Evolutionary conservation across 2,329 filamentous ascomycete species (phyloP), one percentile per base, ranked within the genome.

Genomic region (Xylaria sp.): DNA sequence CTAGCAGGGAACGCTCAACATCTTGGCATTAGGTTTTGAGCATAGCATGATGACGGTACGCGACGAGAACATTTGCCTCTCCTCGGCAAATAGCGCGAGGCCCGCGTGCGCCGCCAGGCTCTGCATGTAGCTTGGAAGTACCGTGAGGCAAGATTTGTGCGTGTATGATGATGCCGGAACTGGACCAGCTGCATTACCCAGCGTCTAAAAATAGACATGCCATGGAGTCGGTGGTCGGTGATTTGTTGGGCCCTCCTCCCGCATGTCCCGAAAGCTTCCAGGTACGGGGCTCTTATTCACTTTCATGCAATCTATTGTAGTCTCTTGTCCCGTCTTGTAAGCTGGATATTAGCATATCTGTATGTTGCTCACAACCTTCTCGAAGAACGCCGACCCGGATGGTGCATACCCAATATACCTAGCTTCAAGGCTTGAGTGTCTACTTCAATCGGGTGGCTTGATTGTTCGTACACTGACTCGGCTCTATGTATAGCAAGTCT

Each of bases 1-100:
- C 68, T 65, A 69, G 70, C 71, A 69, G 69, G 71, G 70, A 67
- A 71, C 63, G 66, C 67, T 73, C 66, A 63, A 71, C 70, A 63
- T 64, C 70, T 72, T 72, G 71, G 70, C 71, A 60, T 46, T 61
- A 60, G 41, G 37, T 37, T 53, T 59, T 54, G 52, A 48, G 37
- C 52, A 53, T 49, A 46, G 10, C 31, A 62, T 49, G 61, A 68
- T 60, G 61, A 64, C 60, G 67, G 70, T 72, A 72, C 70, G 58
- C 40, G 44, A 44, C 27, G 54, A 65, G 61, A 58, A 71, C 70
- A 47, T 60, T 52, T n/a, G 54, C 47, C 49, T 49, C 44, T 57
- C 54, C 55, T 51, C 46, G 46, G 58, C 46, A 62, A 48, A 56
- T 41, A 61, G 59, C 60, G 57, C 49, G 58, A 48, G 47, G 53